phyloP scores from a whole-genome alignment of 164 flowering plant genomes.

The Houttuynia cordata region DNA sequence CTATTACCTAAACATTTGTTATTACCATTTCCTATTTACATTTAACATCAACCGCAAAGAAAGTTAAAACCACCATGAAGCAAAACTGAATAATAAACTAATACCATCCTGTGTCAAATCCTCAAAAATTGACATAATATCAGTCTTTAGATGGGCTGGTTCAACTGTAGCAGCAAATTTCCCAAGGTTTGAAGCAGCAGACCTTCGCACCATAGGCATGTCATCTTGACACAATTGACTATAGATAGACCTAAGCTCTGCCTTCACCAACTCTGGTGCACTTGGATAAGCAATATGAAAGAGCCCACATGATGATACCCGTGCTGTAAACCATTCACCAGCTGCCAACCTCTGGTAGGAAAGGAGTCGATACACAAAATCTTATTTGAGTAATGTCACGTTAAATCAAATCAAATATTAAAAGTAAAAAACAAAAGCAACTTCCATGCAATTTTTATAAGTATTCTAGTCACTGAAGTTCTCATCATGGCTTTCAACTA shows the following conservation, averaged over 20 bases:
- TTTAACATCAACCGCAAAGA: background rate
- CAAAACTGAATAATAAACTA: background rate
- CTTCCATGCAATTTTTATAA: no score
- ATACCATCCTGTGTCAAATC: slow-evolving; percentile 97
- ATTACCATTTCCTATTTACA: no score
- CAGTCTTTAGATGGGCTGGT: slow-evolving; percentile 64
- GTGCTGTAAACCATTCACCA: slow-evolving; percentile 99
- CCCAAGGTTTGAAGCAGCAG: slow-evolving; percentile 93
- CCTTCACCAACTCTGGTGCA: slow-evolving; percentile 66
- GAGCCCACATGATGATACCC: slow-evolving; percentile 93
- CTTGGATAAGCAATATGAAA: slow-evolving; percentile 95
- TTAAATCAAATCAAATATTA: no score
- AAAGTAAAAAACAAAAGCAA: no score
- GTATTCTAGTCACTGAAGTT: no score
- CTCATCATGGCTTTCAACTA: no score
- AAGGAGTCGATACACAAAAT: no score
- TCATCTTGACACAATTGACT: slow-evolving; percentile 95
- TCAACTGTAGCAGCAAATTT: slow-evolving; percentile 97
- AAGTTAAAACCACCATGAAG: background rate
- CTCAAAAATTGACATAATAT: slow-evolving; percentile 84
- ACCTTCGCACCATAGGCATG: slow-evolving; percentile 98
- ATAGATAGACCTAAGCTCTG: slow-evolving; percentile 67
- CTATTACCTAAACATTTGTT: background rate
- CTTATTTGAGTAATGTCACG: background rate
- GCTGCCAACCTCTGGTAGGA: slow-evolving; percentile 70